Evolutionary conservation across 2,329 filamentous ascomycete species (phyloP).

Genomic region (Ascochyta viciae-villosae): DNA sequence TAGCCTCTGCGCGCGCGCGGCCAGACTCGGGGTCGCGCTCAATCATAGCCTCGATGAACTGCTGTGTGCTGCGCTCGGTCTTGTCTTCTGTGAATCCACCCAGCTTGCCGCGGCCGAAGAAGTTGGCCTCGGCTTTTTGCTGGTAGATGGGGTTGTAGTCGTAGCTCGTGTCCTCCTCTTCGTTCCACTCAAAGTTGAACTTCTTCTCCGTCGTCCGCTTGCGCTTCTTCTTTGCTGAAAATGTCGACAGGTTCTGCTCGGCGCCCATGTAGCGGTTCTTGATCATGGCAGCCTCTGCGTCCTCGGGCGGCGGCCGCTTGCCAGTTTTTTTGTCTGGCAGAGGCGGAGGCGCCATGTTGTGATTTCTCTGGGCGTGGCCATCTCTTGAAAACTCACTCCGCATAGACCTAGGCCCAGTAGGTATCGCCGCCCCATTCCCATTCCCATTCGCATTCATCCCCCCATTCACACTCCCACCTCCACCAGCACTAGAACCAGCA

Average conservation of each 20-base stretch:
- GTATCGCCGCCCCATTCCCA: conserved; percentile 53
- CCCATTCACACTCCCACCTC: not conserved
- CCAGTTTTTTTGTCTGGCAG: conserved; percentile 48
- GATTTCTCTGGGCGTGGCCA: conserved; percentile 34
- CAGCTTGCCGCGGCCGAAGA: conserved; percentile 72
- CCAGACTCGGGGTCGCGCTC: conserved; percentile 79
- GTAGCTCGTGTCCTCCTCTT: conserved; percentile 87
- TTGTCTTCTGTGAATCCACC: conserved; percentile 70
- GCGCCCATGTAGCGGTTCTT: conserved; percentile 89
- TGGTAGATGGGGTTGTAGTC: conserved; percentile 85
- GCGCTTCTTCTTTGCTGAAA: conserved; percentile 95
- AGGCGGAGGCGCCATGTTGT: conserved; percentile 61
- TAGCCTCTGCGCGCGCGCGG: conserved; percentile 74
- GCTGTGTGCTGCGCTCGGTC: conserved; percentile 59
- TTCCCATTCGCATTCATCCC: conserved; percentile 11
- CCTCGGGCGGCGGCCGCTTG: conserved; percentile 54
- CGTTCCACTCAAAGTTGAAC: conserved; percentile 99
- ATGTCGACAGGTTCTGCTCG: conserved; percentile 83
- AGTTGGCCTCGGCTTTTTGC: conserved; percentile 68
- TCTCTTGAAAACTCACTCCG: conserved; percentile 54
- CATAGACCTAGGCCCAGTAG: conserved; percentile 77
- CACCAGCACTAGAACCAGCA: too few relatives aligned
- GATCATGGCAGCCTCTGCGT: conserved; percentile 75
- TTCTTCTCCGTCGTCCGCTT: conserved; percentile 93
- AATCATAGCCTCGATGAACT: conserved; percentile 73